A percentile compares a stretch with the other conserved stretches of the same genome.
Evolutionary conservation across 257 asterid species (phyloP).

Genomic region (Penstemon barbatus): DNA sequence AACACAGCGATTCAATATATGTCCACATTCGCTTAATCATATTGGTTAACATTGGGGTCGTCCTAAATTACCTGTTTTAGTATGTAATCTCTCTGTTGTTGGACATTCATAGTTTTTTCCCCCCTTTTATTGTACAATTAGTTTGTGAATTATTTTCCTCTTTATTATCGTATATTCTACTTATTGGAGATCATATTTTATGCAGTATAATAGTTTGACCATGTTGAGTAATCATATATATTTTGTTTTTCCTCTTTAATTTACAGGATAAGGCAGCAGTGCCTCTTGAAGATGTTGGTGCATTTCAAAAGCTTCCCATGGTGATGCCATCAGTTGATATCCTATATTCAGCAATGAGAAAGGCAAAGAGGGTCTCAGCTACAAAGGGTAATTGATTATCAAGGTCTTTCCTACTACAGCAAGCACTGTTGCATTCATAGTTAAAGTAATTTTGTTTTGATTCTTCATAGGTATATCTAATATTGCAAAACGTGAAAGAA

Average conservation of each 20-base stretch:
- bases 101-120: too few relatives aligned
- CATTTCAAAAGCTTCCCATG: slow-evolving; percentile 97
- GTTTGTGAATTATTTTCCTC: too few relatives aligned
- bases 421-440: slow-evolving; percentile 8
- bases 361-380: slow-evolving; percentile 80
- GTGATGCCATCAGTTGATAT: slow-evolving; percentile 91
- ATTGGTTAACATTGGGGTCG: too few relatives aligned
- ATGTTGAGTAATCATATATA: slow-evolving; percentile 6
- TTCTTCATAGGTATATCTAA: slow-evolving; percentile 73
- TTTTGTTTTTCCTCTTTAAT: slow-evolving; percentile 8
- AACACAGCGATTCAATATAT: too few relatives aligned
- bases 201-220: not conserved
- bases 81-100: too few relatives aligned
- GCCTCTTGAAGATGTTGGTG: slow-evolving; percentile 67
- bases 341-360: slow-evolving; percentile 70
- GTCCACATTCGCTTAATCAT: too few relatives aligned
- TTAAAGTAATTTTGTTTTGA: slow-evolving; percentile 25
- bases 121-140: too few relatives aligned
- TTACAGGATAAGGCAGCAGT: slow-evolving; percentile 46
- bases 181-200: not conserved
- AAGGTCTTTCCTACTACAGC: slow-evolving; percentile 19
- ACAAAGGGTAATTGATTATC: slow-evolving; percentile 67
- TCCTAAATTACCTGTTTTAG: too few relatives aligned
- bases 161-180: not conserved
- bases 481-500: slow-evolving; percentile 87